phyloP scores from a whole-genome alignment of 371 early-diverging fungal genomes.

The Mucor saturninus region DNA sequence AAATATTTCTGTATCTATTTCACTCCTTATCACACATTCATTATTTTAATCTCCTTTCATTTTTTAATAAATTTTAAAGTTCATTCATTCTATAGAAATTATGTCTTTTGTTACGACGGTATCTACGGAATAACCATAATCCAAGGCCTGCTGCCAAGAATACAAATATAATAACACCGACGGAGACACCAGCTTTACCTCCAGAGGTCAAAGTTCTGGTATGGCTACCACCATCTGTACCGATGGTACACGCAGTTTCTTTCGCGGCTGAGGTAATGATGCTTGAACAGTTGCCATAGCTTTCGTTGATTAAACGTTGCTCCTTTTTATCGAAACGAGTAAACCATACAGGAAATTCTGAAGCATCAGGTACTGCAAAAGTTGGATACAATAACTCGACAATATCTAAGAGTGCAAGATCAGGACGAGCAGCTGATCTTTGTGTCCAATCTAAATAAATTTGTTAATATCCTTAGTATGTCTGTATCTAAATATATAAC shows the following conservation, averaged over 20 bases:
- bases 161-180: slow-evolving; percentile 29
- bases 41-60: slow-evolving; percentile 1
- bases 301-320: background rate
- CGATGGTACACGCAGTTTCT: slow-evolving; percentile 11
- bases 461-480: background rate
- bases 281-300: slow-evolving; percentile 14
- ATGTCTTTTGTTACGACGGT: slow-evolving; percentile 26
- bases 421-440: slow-evolving; percentile 48
- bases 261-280: slow-evolving; percentile 8
- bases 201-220: slow-evolving; percentile 4
- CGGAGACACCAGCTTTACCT: slow-evolving; percentile 37
- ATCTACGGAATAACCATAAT: slow-evolving; percentile 19
- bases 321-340: background rate
- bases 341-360: slow-evolving; percentile 17
- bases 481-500: background rate
- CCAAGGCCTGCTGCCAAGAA: slow-evolving; percentile 6
- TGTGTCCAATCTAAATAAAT: slow-evolving; percentile 39
- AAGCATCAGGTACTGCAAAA: background rate
- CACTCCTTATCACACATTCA: slow-evolving; percentile 4
- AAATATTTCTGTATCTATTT: slow-evolving; percentile 4
- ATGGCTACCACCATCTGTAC: background rate
- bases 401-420: slow-evolving; percentile 37
- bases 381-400: slow-evolving; percentile 12
- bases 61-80: slow-evolving; percentile 7
- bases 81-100: slow-evolving; percentile 31